Conservation (phyloP, 352 stramenopile species). For the Phytophthora megakarya region DNA sequence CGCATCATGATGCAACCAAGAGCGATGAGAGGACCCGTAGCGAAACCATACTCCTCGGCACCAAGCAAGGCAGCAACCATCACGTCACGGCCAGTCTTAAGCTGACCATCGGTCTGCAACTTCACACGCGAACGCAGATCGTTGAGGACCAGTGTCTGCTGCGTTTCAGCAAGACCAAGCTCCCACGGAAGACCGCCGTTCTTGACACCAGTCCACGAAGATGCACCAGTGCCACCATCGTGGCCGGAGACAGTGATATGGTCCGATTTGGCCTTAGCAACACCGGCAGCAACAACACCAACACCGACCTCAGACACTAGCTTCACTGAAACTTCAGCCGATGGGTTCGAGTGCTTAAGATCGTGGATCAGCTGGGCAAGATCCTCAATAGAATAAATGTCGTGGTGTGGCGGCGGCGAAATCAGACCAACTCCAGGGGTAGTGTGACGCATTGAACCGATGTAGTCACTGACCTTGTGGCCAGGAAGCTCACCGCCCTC, state of each 20-base stretch:
- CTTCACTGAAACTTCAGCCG: conserved; percentile 94
- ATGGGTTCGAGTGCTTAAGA: conserved; percentile 96
- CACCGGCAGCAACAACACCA: conserved; percentile 93
- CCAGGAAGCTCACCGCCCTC: conserved; percentile 96
- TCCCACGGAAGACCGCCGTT: conserved; percentile 95
- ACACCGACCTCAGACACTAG: conserved; percentile 97
- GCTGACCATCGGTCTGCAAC: conserved; percentile 95
- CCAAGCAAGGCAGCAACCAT: conserved; percentile 94
- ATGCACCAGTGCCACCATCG: conserved; percentile 95
- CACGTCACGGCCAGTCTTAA: conserved; percentile 94
- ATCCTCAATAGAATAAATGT: conserved; percentile 99
- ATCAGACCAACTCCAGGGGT: conserved; percentile 96
- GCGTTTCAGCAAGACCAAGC: conserved; percentile 95
- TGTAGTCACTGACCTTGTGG: conserved; percentile 97
- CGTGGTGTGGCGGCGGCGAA: conserved; percentile 96
- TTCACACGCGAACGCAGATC: conserved; percentile 92
- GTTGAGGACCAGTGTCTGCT: conserved; percentile 97
- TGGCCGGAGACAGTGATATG: conserved; percentile 96
- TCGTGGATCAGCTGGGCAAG: conserved; percentile 98
- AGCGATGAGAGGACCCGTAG: conserved; percentile 93
- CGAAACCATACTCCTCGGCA: conserved; percentile 97
- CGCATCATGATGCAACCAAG: conserved; percentile 99
- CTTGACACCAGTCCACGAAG: conserved; percentile 95
- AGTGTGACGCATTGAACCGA: conserved; percentile 95
- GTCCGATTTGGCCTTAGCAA: conserved; percentile 92